Base-by-base conservation (phyloP, 805 yeast species). In the Metschnikowia picachoensis region DNA sequence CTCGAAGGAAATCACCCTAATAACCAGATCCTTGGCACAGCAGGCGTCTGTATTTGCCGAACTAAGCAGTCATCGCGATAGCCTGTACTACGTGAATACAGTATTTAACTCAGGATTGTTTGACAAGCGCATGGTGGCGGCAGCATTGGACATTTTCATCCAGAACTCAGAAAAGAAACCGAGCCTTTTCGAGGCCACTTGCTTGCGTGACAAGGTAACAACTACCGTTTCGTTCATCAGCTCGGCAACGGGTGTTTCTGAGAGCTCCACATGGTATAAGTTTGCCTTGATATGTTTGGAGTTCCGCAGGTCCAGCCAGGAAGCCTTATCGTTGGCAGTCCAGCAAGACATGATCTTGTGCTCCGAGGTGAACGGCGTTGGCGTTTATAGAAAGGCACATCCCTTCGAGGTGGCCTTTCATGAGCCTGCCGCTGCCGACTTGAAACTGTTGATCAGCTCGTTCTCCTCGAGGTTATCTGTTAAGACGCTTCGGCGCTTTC, bases 211-310 rank as follows among this genome's bases (percentile, higher is more conserved):
- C 52, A 34, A 59, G 60, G 42, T 70, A 51, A 14, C 8, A 8
- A 36, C 37, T 13, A 41, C 48, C 1, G 37, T 55, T 2, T 31
- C 38, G 13, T 27, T 38, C 9, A 40, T 49, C 15, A 52, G 56
- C 37, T 20, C 52, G 39, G 43, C 51, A 15, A 40, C 54, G 30
- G 65, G 64, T 29, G 66, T 64, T 36, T 60, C 65, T 31, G 62
- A 66, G 2, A 69, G 69, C 39, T 73, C 73, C 29, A 82, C 82
- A 55, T 83, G 95, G 86, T 69, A 77, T 30, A 80, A 83, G 49
- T 76, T 91, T 47, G 84, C 82, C 47, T 74, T 87, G 2, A 69
- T 90, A 25, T 83, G 95, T 59, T 78, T 77, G 46, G 96, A 90
- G 57, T 71, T 86, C 43, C 77, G 76, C 48, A 83, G 77, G 48